Evolutionary conservation across 495 filamentous ascomycete species (phyloP), one percentile per base, ranked within the genome.

Genomic region (Rhizodiscina lignyota): DNA sequence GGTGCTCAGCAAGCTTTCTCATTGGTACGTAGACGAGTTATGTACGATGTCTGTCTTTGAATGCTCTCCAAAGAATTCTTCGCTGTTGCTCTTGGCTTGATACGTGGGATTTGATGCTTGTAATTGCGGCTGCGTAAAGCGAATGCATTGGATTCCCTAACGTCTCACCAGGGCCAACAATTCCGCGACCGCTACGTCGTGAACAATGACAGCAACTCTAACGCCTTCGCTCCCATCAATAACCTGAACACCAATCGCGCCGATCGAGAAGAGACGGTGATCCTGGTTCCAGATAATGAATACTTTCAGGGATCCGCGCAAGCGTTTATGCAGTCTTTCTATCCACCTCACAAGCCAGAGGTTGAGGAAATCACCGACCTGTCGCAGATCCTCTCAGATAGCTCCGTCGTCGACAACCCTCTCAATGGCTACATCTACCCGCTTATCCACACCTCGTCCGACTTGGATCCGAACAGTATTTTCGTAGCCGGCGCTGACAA

Each of bases 291-390:
- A 5, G 58, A 66, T 23, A 54, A 70, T 36, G 57, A 67, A 30
- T 62, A 62, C 36, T 57, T 63, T 12, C 51, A 64, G 32, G 70
- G 60, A 15, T 79, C 78, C 3, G 79, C 77, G 1, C 63, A 75
- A 44, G 78, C 72, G 4, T 91, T 87, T 48, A 63, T 87, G 48
- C 79, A 86, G 57, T 82, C 77, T 5, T 59, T 91, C 5, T 92
- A 91, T 48, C 82, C 83, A 12, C 79, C 83, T 2, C 40, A 42
- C 18, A 10, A 24, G 11, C 5, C 23, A 8, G 8, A 10, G 17
- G 30, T 11, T 32, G 50, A 58, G 13, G 43, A 50, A 10, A 53
- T 51, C 31, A 54, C 61, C 15, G 44, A 53, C 32, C 59, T 54
- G 30, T 45, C 49, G 5, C 55, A 50, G 18, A 38, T 56, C 6